Evolutionary conservation across 495 filamentous ascomycete genomes (phyloP), one percentile per base, ranked within the genome.

Genomic region (Podospora bellae-mahoneyi): DNA sequence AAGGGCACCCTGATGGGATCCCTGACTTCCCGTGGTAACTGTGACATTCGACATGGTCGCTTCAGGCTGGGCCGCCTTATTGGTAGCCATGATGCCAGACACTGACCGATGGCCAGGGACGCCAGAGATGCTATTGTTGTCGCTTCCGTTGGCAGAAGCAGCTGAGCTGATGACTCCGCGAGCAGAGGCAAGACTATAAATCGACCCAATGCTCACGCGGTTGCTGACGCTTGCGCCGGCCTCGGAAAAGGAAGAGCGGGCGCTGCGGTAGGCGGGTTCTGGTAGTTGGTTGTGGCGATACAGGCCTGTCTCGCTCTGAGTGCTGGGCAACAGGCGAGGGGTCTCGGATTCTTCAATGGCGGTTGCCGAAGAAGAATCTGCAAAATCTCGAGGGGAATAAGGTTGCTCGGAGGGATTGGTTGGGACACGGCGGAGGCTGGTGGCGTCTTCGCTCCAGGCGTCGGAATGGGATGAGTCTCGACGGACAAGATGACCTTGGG

Each of bases 151-250:
- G 32, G 76, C 74, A 32, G 82, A 81, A 26, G 77, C 75, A 66
- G 80, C 74, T 32, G 83, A 79, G 72, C 81, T 77, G 60, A 78
- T 65, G 53, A 79, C 78, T 20, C 79, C 80, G 55, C 86, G 83
- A 48, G 81, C 84, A 7, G 86, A 89, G 63, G 85, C 84, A 1
- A 90, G 71, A 34, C 89, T 90, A 71, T 88, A 89, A 55, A 90
- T 73, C 10, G 89, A 90, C 15, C 88, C 87, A 64, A 88, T 83
- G 60, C 88, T 90, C 75, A 90, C 80, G 30, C 89, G 85, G 71
- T 89, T 88, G 20, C 80, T 83, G 48, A 53, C 18, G 19, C 61
- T 63, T 10, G 84, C 83, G n/a, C 78, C 78, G 15, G 71, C 66
- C 32, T 81, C 77, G 39, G 66, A 75, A 64, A 69, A 70, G 15